Evolutionary conservation across 371 early-diverging fungal species (phyloP).

Genomic region (Mucor velutinosus): DNA sequence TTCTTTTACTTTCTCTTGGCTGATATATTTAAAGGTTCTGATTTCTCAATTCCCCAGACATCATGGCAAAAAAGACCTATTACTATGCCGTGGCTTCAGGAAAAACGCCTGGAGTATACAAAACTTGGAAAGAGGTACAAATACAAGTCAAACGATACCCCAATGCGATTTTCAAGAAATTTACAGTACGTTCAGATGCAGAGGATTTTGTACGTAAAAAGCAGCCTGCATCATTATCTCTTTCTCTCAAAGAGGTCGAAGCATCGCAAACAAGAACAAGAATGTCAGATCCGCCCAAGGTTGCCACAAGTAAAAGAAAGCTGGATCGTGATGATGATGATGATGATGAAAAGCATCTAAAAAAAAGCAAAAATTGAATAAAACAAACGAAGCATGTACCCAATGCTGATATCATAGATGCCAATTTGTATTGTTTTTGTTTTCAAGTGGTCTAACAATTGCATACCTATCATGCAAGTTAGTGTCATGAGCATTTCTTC

Average conservation of each 20-base stretch:
- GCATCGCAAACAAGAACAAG: background rate
- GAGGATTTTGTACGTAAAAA: background rate
- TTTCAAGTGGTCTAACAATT: too few species aligned
- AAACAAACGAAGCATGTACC: background rate
- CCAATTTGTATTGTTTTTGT: too few species aligned
- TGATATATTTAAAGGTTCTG: too few species aligned
- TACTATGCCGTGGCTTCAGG: background rate
- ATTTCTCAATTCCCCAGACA: background rate
- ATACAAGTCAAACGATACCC: background rate
- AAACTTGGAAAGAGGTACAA: background rate
- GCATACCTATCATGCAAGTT: too few species aligned
- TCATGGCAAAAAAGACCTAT: background rate
- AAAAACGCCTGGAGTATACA: background rate
- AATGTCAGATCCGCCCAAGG: background rate
- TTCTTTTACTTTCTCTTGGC: background rate
- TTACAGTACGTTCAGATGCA: background rate
- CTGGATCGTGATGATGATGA: background rate
- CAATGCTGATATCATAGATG: background rate
- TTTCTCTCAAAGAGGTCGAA: background rate
- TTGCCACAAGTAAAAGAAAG: background rate
- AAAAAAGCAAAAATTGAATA: background rate
- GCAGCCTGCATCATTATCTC: background rate
- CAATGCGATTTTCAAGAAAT: background rate
- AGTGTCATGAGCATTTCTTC: too few species aligned
- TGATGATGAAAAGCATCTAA: background rate